These are phyloP conservation scores for Nemania sp. DNA, from an alignment of 2,329 filamentous ascomycete species.

Conservation along the genomic window DNA sequence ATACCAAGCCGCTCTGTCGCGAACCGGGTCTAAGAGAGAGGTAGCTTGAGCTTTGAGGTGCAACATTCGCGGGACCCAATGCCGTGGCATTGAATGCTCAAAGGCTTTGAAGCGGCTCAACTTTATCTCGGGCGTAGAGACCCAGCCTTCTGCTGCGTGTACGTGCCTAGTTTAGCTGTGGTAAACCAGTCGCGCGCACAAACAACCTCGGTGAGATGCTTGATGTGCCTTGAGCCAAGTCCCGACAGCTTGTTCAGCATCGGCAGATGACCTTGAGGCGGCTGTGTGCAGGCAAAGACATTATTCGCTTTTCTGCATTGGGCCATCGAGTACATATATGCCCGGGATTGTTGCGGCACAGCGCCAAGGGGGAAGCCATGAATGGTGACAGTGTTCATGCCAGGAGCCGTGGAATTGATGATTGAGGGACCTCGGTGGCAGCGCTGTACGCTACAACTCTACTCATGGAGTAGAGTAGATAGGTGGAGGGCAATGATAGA, in stretches of 20 bases:
- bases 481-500: no score
- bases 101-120: no score
- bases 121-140: no score
- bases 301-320: neutral
- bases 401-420: conserved; percentile 1
- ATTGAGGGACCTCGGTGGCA: conserved; percentile 3
- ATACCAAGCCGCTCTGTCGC: no score
- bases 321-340: conserved; percentile 3
- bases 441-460: no score
- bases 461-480: no score
- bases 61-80: no score
- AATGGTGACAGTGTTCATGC: conserved; percentile 8
- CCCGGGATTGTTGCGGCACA: neutral
- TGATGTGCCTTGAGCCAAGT: neutral
- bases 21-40: no score
- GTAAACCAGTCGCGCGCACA: neutral
- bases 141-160: no score
- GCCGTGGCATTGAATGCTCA: no score
- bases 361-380: neutral
- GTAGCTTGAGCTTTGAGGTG: no score
- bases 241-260: neutral
- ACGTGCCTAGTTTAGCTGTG: neutral
- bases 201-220: neutral
- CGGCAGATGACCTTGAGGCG: neutral
- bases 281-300: no score